Evolutionary conservation across 768 basidiomycete genomes (phyloP).

Genomic region (Auricularia sp.): DNA sequence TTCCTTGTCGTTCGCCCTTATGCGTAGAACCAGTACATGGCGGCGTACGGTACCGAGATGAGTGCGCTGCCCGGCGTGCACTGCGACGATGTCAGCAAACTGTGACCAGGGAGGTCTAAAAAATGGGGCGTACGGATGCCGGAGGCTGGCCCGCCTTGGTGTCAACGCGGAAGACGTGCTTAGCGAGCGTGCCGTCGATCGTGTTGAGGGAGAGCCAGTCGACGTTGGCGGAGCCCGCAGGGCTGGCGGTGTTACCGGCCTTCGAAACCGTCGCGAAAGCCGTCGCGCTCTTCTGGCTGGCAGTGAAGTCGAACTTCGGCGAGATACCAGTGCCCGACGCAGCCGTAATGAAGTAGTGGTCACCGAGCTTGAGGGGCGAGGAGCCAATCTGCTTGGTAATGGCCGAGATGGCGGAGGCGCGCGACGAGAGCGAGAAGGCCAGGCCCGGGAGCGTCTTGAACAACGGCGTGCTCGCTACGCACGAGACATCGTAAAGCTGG

Average conservation of each 20-base stretch:
- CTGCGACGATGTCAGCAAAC: conserved; percentile 8
- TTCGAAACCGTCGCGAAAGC: conserved; percentile 43
- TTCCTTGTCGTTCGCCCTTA: not conserved
- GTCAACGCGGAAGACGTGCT: conserved; percentile 40
- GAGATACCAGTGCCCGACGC: conserved; percentile 22
- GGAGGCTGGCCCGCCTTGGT: conserved; percentile 49
- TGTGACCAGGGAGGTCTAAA: not conserved
- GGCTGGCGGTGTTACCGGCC: conserved; percentile 31
- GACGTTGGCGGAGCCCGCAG: conserved; percentile 34
- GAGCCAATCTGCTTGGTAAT: conserved; percentile 6
- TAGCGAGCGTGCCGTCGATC: conserved; percentile 40
- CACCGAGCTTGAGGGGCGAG: conserved; percentile 25
- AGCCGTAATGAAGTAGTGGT: conserved; percentile 46
- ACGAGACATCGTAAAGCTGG: conserved; percentile 22
- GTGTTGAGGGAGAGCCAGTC: conserved; percentile 46
- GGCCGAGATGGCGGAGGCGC: not conserved
- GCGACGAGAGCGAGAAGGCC: not conserved
- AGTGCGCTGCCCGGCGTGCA: conserved; percentile 28
- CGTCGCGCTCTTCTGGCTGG: conserved; percentile 22
- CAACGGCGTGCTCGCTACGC: conserved; percentile 10
- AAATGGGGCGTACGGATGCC: conserved; percentile 26
- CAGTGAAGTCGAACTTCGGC: conserved; percentile 50
- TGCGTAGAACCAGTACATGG: conserved; percentile 36
- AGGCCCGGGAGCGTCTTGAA: not conserved
- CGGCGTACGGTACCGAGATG: conserved; percentile 40